Evolutionary conservation across 148 eudicot species (phyloP), one percentile per base, ranked within the genome.

Genomic region (Silene conica): DNA sequence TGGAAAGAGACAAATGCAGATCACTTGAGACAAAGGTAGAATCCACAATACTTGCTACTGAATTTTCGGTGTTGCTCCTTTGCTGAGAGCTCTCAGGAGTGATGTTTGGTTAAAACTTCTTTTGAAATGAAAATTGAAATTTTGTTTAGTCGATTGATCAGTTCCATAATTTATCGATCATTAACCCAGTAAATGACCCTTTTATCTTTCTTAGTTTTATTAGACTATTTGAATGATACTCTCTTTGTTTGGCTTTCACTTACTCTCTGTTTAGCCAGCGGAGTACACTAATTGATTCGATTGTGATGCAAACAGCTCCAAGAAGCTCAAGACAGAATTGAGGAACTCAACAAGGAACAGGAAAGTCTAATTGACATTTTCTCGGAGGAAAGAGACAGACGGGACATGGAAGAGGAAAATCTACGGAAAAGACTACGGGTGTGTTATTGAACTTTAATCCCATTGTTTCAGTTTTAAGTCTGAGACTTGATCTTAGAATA

Each of bases 371-470:
- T 89, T 45, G 86, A 79, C 72, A 75, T 82, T 55, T 87, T 91
- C 81, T 67, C 86, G 14, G 96, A 91, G 69, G 98, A 94, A 81
- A 84, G 97, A 74, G 83, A 80, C 78, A 84, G 91, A 59, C 83
- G 95, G 66, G 90, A 88, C 52, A 15, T 16, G 21, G 92, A 89
- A 80, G 92, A 91, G 73, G 89, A 85, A 82, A 77, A 50, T 70
- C 72, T 94, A 67, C 84, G 91, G 62, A 84, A 80, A 64, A 84
- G 81, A 71, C 72, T 89, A 60, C 82, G 84, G 91, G 97, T 93
- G 11, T 46, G 72, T 78, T 68, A 5, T 64, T 14, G 63, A 23
- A 25, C 64, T 20, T 8, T 31, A 10, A 61, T 26, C 59, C n/a
- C 55, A 12, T 4, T 4, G 23, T 22, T 61, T 22, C 14, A 15